Evolutionary conservation across 139 green algal genomes (phyloP).

Genomic region (Monoraphidium neglectum): DNA sequence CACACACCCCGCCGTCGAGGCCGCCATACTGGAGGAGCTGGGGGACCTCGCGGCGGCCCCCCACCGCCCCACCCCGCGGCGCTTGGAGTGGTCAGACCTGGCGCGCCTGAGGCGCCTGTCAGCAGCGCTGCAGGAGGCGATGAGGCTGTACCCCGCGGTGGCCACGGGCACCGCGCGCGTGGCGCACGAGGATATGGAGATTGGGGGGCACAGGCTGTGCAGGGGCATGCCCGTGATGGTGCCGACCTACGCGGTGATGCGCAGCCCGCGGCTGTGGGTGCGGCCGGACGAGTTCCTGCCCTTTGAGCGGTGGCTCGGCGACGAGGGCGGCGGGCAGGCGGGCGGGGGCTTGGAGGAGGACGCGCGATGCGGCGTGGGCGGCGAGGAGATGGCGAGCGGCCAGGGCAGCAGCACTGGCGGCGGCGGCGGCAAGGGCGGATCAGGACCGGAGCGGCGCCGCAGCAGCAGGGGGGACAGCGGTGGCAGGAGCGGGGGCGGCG

Average conservation of each 20-base stretch:
- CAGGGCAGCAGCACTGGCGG: background rate
- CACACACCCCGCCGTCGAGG: constrained; percentile 27
- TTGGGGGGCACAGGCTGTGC: constrained; percentile 9
- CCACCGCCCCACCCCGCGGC: background rate
- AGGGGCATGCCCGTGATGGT: constrained; percentile 21
- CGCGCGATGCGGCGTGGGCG: too few species aligned
- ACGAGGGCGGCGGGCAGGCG: background rate
- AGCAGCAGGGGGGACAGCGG: too few species aligned
- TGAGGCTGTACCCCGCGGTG: constrained; percentile 42
- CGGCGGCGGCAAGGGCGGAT: background rate
- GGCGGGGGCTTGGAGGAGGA: too few species aligned
- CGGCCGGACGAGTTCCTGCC: constrained; percentile 28
- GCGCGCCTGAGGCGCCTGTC: constrained; percentile 9
- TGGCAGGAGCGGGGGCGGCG: background rate
- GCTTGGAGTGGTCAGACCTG: constrained; percentile 29
- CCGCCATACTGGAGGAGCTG: constrained; percentile 21
- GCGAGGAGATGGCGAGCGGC: too few species aligned
- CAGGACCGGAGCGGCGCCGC: too few species aligned
- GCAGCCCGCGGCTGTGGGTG: constrained; percentile 21
- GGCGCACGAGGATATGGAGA: constrained; percentile 3
- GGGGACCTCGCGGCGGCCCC: background rate
- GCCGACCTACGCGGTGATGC: constrained; percentile 30
- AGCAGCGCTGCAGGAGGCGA: constrained; percentile 37
- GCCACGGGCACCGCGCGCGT: constrained; percentile 22
- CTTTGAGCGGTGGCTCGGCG: constrained; percentile 32